A percentile compares a stretch with the other conserved stretches of the same genome.
Conservation (phyloP, 306 rosid species). For the Cicer chorassanicum region DNA sequence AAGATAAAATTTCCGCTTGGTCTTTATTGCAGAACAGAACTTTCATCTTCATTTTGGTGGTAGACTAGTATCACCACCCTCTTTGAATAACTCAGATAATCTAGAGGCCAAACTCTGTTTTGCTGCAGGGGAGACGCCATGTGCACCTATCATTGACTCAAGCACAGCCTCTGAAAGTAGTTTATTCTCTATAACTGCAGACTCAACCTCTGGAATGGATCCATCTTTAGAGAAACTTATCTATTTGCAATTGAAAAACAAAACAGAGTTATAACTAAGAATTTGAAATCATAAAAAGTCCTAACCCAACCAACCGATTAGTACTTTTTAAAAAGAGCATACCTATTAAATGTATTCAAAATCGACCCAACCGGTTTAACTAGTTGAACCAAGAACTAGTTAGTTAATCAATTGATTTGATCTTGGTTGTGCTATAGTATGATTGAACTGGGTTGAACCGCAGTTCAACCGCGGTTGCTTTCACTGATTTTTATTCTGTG, state of each 20-base stretch:
- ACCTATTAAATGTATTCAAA: background rate
- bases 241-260: constrained; percentile 47
- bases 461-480: too few relatives aligned
- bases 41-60: background rate
- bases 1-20: constrained; percentile 8
- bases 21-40: constrained; percentile 5
- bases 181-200: constrained; percentile 62
- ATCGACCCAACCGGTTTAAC: too few relatives aligned
- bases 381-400: too few relatives aligned
- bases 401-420: too few relatives aligned
- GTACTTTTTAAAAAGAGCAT: background rate
- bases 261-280: background rate
- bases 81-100: constrained; percentile 52
- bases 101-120: constrained; percentile 67
- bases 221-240: constrained; percentile 76
- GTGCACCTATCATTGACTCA: constrained; percentile 72
- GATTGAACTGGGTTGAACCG: too few relatives aligned
- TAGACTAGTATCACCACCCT: background rate
- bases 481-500: too few relatives aligned
- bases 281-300: background rate
- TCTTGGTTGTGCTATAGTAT: too few relatives aligned
- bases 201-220: constrained; percentile 51
- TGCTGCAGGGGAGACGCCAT: constrained; percentile 84
- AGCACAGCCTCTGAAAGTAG: constrained; percentile 68
- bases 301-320: background rate